Conservation (phyloP, 805 yeast species). For the Kodamaea sagamina region DNA sequence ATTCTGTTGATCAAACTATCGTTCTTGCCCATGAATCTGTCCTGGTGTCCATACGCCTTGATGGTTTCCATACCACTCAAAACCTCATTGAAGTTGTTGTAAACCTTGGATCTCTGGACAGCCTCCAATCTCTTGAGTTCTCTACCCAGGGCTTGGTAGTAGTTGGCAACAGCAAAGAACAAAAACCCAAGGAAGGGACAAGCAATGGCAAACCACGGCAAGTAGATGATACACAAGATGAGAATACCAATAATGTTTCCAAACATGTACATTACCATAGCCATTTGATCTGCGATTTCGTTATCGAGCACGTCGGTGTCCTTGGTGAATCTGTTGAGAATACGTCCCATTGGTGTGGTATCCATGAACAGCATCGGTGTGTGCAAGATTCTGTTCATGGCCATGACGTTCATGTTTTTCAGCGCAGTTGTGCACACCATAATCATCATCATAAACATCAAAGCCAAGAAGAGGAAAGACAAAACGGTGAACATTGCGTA, state of each 20-base stretch:
- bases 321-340: slow-evolving; percentile 81
- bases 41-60: slow-evolving; percentile 53
- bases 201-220: slow-evolving; percentile 75
- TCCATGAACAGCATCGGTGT: slow-evolving; percentile 86
- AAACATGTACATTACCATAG: slow-evolving; percentile 57
- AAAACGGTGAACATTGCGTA: slow-evolving; percentile 62
- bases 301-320: slow-evolving; percentile 85
- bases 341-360: slow-evolving; percentile 87
- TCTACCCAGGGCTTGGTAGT: slow-evolving; percentile 70
- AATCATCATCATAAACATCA: slow-evolving; percentile 38
- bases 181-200: slow-evolving; percentile 52
- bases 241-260: slow-evolving; percentile 61
- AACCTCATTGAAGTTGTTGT: slow-evolving; percentile 69
- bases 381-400: slow-evolving; percentile 60
- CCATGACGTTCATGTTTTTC: slow-evolving; percentile 56
- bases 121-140: slow-evolving; percentile 80
- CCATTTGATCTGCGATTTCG: slow-evolving; percentile 68
- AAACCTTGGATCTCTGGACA: slow-evolving; percentile 68
- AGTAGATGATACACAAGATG: slow-evolving; percentile 63
- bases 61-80: slow-evolving; percentile 67
- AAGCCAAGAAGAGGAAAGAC: slow-evolving; percentile 42
- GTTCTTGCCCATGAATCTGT: slow-evolving; percentile 51
- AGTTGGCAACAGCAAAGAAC: slow-evolving; percentile 48
- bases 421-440: slow-evolving; percentile 55
- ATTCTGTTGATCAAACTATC: slow-evolving; percentile 52